Evolutionary conservation across 768 basidiomycete genomes (phyloP), one percentile per base, ranked within the genome.

Genomic region (Daedalea quercina): DNA sequence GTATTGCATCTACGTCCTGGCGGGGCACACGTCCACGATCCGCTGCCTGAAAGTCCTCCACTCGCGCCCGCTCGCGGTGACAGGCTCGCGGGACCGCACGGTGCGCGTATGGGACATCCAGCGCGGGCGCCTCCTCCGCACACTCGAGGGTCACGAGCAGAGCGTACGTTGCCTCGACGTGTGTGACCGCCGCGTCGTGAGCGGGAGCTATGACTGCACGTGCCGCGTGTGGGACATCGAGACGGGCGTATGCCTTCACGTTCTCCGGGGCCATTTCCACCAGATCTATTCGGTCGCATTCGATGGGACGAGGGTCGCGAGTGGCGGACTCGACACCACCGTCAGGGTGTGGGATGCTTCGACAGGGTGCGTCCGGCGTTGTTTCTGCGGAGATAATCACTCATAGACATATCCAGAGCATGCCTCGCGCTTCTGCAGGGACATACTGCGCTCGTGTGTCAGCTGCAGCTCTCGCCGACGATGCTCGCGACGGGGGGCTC

Each of bases 31-130:
- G 0, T 90, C 92, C 0, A 97, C 95, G 1, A 87, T 98, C 47
- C 83, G 95, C 26, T 96, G 93, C 67, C 75, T 95, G 52, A 90
- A 88, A 60, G 85, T 92, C 13, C 69, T 97, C 47, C 87, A 95
- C 65, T 84, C 85, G 35, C 78, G 90, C 11, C 93, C 95, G 0
- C 78, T 95, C 48, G 94, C 92, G 0, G 83, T 99, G 31, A 88
- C 89, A 0, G 95, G 94, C 44, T 91, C 92, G 31, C 79, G 95
- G 17, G 95, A 98, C 60, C 73, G 78, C 15, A 91, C 90, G 3
- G 64, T 97, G 35, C 77, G 92, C 1, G 90, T 96, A 0, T 99
- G 95, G 95, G 90, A 99, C 67, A 79, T 99, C 31, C 88, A 91
- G 66, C 77, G 74, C 12, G 95, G 95, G 0, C 73, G 77, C 44